Evolutionary conservation across 2,329 filamentous ascomycete species (phyloP).

Genomic region (Fusarium austroafricanum): DNA sequence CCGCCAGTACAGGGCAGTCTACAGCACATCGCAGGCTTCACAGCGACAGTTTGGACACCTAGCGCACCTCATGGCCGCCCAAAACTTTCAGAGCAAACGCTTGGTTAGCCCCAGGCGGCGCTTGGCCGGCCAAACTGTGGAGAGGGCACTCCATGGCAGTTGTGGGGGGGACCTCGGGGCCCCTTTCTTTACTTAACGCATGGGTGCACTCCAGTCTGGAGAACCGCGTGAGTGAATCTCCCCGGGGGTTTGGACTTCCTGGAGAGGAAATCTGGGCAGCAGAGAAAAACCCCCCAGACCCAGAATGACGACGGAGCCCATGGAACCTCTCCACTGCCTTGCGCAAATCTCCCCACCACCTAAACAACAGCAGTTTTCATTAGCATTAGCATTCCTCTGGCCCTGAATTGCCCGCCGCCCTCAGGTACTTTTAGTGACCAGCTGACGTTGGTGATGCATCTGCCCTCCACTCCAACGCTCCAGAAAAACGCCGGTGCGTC

Average conservation of each 20-base stretch:
- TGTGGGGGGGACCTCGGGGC: conserved; percentile 37
- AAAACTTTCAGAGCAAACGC: conserved; percentile 26
- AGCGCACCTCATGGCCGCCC: conserved; percentile 29
- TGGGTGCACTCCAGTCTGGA: conserved; percentile 25
- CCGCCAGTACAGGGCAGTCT: conserved; percentile 7
- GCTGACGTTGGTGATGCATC: conserved; percentile 36
- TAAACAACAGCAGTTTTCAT: conserved; percentile 32
- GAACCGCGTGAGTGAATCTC: conserved; percentile 26
- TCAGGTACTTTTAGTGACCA: conserved; percentile 33
- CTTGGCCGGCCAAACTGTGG: conserved; percentile 70
- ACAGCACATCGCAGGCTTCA: conserved; percentile 13
- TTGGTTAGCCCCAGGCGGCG: conserved; percentile 61
- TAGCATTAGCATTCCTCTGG: conserved; percentile 24
- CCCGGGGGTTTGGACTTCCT: conserved; percentile 31
- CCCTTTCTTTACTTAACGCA: conserved; percentile 19
- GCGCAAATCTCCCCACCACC: conserved; percentile 38
- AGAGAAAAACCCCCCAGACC: conserved; percentile 2
- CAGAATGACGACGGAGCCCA: conserved; percentile 29
- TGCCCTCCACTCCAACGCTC: conserved; percentile 27
- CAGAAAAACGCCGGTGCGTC: conserved; percentile 18
- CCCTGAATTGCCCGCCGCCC: conserved; percentile 16
- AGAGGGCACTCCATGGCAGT: conserved; percentile 43
- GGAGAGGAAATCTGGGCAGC: conserved; percentile 34
- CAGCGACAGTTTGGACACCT: conserved; percentile 15
- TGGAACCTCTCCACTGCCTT: conserved; percentile 30